phyloP scores from a whole-genome alignment of 441 rosid genomes.

The Brassica balearica region DNA sequence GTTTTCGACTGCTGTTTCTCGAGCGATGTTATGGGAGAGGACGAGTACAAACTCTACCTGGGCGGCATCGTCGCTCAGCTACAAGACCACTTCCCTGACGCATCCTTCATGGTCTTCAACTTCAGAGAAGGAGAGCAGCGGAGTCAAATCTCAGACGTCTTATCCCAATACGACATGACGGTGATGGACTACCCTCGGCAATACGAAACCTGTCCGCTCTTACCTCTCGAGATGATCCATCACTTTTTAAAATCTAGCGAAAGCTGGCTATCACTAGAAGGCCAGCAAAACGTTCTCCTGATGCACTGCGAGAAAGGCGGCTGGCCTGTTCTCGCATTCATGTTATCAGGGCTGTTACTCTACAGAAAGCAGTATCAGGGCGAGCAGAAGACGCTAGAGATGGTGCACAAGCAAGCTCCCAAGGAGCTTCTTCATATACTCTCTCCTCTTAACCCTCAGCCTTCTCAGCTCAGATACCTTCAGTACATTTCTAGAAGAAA shows the following conservation, averaged over 20 bases:
- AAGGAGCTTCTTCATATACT: slow-evolving; percentile 79
- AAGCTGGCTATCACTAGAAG: slow-evolving; percentile 90
- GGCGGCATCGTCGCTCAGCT: slow-evolving; percentile 93
- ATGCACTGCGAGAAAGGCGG: slow-evolving; percentile 97
- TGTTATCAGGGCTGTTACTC: slow-evolving; percentile 88
- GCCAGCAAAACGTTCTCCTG: slow-evolving; percentile 89
- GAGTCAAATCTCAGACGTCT: slow-evolving; percentile 80
- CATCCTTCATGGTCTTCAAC: slow-evolving; percentile 97
- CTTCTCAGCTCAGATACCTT: slow-evolving; percentile 96
- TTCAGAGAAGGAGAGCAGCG: slow-evolving; percentile 92
- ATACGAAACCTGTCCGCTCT: slow-evolving; percentile 80
- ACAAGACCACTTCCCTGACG: slow-evolving; percentile 92
- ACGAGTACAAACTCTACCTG: slow-evolving; percentile 89
- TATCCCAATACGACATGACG: slow-evolving; percentile 90
- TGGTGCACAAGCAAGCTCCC: slow-evolving; percentile 97
- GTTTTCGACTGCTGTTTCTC: slow-evolving; percentile 99
- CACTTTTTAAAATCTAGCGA: slow-evolving; percentile 89
- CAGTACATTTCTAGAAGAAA: slow-evolving; percentile 94
- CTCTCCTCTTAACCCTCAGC: slow-evolving; percentile 82
- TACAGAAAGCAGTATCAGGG: slow-evolving; percentile 86
- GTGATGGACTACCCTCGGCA: slow-evolving; percentile 98
- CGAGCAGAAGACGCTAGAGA: slow-evolving; percentile 95
- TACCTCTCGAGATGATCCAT: slow-evolving; percentile 93
- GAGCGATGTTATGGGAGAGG: slow-evolving; percentile 85
- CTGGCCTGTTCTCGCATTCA: slow-evolving; percentile 96